phyloP scores from a whole-genome alignment of 2,329 filamentous ascomycete genomes.

The Cladophialophora yegresii region DNA sequence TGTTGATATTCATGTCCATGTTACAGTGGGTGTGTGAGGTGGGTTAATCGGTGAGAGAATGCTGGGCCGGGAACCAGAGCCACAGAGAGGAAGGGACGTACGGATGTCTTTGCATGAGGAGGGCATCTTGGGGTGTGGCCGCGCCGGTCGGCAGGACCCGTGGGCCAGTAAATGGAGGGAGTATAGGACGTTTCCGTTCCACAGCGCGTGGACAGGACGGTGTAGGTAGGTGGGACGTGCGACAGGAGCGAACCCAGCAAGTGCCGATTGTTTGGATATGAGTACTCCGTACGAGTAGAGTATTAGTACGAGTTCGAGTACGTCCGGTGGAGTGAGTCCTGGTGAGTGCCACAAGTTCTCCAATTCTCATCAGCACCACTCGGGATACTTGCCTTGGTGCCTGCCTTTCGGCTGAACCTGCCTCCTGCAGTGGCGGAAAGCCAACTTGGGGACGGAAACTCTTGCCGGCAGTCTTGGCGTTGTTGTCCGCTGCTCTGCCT shows the following conservation, averaged over 20 bases:
- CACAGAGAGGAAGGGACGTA: slow-evolving; percentile 54
- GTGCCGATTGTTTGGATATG: not conserved
- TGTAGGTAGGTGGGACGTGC: not conserved
- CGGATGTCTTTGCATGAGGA: slow-evolving; percentile 96
- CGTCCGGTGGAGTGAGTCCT: not conserved
- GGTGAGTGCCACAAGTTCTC: not conserved
- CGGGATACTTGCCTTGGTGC: not conserved
- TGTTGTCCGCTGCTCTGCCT: not conserved
- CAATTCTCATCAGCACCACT: not conserved
- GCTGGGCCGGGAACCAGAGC: too few species aligned
- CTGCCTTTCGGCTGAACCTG: not conserved
- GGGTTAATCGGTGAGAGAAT: not conserved
- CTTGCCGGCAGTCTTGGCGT: not conserved
- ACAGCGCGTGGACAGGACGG: not conserved
- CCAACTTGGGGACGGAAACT: not conserved
- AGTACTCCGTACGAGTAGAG: too few species aligned
- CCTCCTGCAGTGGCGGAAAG: too few species aligned
- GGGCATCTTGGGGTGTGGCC: slow-evolving; percentile 63
- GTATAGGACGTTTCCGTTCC: not conserved
- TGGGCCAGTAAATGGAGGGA: not conserved
- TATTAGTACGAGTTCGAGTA: too few species aligned
- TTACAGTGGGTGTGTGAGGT: too few species aligned
- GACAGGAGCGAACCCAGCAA: not conserved
- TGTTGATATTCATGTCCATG: too few species aligned
- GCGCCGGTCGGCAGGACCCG: too few species aligned